Conservation (phyloP, 768 basidiomycete species). For the Paxillus rubicundulus region DNA sequence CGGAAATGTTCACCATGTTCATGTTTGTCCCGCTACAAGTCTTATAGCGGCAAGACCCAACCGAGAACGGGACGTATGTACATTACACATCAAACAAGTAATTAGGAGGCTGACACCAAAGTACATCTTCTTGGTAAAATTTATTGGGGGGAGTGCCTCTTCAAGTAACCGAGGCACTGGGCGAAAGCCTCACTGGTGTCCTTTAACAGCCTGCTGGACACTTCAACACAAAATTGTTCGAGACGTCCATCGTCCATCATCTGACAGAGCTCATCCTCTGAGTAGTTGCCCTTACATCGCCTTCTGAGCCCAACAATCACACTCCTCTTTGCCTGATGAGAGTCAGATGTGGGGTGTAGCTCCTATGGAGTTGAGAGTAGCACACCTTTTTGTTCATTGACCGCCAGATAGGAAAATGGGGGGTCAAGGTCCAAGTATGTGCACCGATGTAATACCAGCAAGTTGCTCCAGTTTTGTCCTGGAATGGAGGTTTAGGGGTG, state of each 20-base stretch:
- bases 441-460: slow-evolving; percentile 52
- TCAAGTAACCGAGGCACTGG: slow-evolving; percentile 15
- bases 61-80: no score
- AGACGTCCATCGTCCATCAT: slow-evolving; percentile 42
- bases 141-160: neutral
- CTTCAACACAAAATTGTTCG: slow-evolving; percentile 44
- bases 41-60: no score
- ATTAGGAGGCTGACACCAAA: no score
- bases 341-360: neutral
- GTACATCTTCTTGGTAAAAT: neutral
- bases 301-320: slow-evolving; percentile 36
- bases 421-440: slow-evolving; percentile 40
- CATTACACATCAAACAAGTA: no score
- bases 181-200: slow-evolving; percentile 25
- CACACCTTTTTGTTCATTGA: slow-evolving; percentile 36
- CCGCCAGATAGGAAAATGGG: slow-evolving; percentile 38
- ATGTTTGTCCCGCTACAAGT: neutral
- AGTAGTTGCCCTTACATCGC: slow-evolving; percentile 33
- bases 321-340: slow-evolving; percentile 29
- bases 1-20: neutral
- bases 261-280: slow-evolving; percentile 33
- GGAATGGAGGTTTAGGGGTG: slow-evolving; percentile 4
- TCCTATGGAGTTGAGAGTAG: neutral
- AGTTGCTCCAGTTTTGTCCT: slow-evolving; percentile 31
- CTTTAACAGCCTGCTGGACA: slow-evolving; percentile 26